Conservation (phyloP, 345 rosid genomes). For the Aquilaria malaccensis region DNA sequence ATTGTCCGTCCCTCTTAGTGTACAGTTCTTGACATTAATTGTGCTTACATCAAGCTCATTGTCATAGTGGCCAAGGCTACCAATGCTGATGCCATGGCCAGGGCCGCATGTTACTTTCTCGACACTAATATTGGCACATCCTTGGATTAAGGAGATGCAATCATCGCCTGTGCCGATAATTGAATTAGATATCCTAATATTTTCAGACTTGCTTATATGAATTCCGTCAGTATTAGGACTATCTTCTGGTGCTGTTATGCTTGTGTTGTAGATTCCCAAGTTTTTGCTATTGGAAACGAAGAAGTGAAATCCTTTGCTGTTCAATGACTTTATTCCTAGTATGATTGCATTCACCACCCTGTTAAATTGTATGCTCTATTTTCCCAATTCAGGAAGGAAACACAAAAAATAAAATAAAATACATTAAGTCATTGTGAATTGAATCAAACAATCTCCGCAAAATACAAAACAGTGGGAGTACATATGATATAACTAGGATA, state of each 20-base stretch:
- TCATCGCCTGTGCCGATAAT: slow-evolving; percentile 48
- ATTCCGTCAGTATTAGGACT: slow-evolving; percentile 65
- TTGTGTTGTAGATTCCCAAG: background rate
- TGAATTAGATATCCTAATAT: slow-evolving; percentile 21
- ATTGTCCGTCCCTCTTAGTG: slow-evolving; percentile 16
- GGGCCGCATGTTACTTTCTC: slow-evolving; percentile 34
- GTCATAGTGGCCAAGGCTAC: slow-evolving; percentile 19
- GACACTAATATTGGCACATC: slow-evolving; percentile 23
- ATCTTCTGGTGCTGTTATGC: slow-evolving; percentile 28
- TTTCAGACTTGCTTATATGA: slow-evolving; percentile 28
- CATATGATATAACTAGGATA: too few relatives aligned
- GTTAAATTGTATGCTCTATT: background rate
- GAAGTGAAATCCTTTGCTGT: slow-evolving; percentile 22
- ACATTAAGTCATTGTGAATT: too few relatives aligned
- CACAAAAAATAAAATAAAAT: background rate
- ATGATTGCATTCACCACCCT: slow-evolving; percentile 9
- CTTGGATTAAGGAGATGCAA: slow-evolving; percentile 39
- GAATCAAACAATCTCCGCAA: too few relatives aligned
- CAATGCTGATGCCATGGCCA: slow-evolving; percentile 30
- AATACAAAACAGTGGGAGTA: too few relatives aligned
- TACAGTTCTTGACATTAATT: slow-evolving; percentile 6
- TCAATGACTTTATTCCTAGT: slow-evolving; percentile 7
- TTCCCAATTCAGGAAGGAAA: too few relatives aligned
- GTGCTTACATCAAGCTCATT: slow-evolving; percentile 9
- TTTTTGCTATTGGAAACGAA: slow-evolving; percentile 6